Evolutionary conservation across 768 basidiomycete genomes (phyloP).

Genomic region (Tylopilus sp.): DNA sequence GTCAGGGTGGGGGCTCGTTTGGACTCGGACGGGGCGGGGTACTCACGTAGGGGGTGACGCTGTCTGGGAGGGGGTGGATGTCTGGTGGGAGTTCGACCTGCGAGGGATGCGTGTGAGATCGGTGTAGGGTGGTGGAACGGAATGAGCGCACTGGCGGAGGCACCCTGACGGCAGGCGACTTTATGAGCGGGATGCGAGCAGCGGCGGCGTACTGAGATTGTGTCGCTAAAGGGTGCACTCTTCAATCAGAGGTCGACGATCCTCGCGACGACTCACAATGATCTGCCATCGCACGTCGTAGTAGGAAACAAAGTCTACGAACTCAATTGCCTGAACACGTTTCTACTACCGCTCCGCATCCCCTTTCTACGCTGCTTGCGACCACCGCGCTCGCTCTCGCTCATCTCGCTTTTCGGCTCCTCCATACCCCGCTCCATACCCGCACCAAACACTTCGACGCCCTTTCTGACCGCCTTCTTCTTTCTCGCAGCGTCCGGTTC

Average conservation of each 20-base stretch:
- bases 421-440: conserved; percentile 82
- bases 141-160: conserved; percentile 62
- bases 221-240: conserved; percentile 4
- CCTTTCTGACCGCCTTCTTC: conserved; percentile 45
- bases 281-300: conserved; percentile 14
- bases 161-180: conserved; percentile 86
- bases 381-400: conserved; percentile 72
- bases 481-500: conserved; percentile 21
- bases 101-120: background rate
- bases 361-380: conserved; percentile 74
- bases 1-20: background rate
- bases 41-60: conserved; percentile 82
- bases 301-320: conserved; percentile 9
- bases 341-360: conserved; percentile 87
- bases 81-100: conserved; percentile 87
- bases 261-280: conserved; percentile 15
- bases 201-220: conserved; percentile 78
- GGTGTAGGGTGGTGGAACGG: background rate
- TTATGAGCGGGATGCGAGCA: conserved; percentile 79
- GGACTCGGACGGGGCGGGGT: background rate
- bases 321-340: conserved; percentile 53
- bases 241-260: conserved; percentile 1
- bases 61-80: conserved; percentile 92
- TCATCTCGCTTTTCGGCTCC: conserved; percentile 44
- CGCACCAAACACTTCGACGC: conserved; percentile 78